Evolutionary conservation across 805 yeast genomes (phyloP).

Genomic region (Candida hungchunana): DNA sequence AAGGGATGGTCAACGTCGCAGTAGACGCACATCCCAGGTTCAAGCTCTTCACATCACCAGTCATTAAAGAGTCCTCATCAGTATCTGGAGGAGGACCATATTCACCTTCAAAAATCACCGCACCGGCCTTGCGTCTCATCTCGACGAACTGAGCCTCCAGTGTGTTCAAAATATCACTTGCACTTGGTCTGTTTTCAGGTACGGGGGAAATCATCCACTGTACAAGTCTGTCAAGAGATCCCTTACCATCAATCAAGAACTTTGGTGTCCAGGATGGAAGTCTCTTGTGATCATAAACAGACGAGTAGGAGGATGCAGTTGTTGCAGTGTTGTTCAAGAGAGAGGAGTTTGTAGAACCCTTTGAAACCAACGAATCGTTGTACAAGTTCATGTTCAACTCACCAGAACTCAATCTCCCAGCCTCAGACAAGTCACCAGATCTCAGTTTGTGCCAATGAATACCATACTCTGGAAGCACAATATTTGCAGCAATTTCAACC

Average conservation of each 20-base stretch:
- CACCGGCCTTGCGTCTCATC: constrained; percentile 80
- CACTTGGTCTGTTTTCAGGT: constrained; percentile 78
- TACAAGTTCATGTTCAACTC: constrained; percentile 41
- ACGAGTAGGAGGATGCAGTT: constrained; percentile 28
- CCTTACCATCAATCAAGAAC: constrained; percentile 69
- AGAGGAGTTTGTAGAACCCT: constrained; percentile 23
- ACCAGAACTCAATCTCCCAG: constrained; percentile 77
- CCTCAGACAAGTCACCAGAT: constrained; percentile 93
- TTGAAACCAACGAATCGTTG: constrained; percentile 23
- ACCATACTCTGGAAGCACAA: constrained; percentile 92
- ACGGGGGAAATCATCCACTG: constrained; percentile 86
- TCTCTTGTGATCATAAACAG: constrained; percentile 24
- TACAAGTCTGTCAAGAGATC: constrained; percentile 73
- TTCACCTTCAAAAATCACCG: constrained; percentile 93
- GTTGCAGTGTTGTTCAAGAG: constrained; percentile 22
- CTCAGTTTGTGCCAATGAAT: constrained; percentile 93
- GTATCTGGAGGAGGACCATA: constrained; percentile 73
- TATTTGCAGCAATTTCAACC: constrained; percentile 94
- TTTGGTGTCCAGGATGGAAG: constrained; percentile 87
- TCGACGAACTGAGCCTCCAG: constrained; percentile 79
- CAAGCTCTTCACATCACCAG: constrained; percentile 18
- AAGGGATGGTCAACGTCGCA: constrained; percentile 16
- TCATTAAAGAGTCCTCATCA: constrained; percentile 26
- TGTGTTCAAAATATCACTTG: constrained; percentile 60
- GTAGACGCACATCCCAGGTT: constrained; percentile 17